Evolutionary conservation across 176 grass and related monocot genomes (phyloP).

Genomic region (Tillandsia fasciculata): DNA sequence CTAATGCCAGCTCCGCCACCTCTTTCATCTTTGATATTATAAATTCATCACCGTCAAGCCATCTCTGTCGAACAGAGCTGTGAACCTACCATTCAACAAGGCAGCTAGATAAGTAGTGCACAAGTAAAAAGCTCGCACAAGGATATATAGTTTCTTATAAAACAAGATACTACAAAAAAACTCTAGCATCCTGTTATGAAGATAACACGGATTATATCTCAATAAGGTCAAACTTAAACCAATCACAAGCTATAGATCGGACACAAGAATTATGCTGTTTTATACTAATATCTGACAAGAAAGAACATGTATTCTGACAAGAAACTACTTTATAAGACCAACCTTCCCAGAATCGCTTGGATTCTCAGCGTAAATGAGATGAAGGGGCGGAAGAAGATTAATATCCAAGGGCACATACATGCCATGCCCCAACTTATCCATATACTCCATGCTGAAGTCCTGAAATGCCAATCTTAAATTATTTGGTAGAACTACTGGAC

Average conservation of each 20-base stretch:
- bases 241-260: background rate
- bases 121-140: background rate
- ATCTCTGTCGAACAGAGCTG: constrained; percentile 67
- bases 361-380: constrained; percentile 77
- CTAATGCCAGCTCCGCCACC: constrained; percentile 44
- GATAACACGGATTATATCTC: too few species aligned
- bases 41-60: constrained; percentile 56
- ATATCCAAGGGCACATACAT: constrained; percentile 51
- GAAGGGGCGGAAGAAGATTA: constrained; percentile 52
- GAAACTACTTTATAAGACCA: constrained; percentile 5
- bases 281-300: background rate
- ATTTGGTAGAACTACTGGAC: background rate
- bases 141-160: background rate
- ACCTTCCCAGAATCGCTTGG: constrained; percentile 95
- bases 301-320: background rate
- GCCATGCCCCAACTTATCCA: constrained; percentile 71
- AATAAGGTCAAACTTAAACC: too few species aligned
- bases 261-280: background rate
- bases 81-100: constrained; percentile 39
- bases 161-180: background rate
- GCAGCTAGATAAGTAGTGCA: background rate
- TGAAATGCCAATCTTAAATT: constrained; percentile 19
- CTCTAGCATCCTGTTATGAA: too few species aligned
- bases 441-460: constrained; percentile 78
- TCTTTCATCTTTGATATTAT: constrained; percentile 64